phyloP scores from a whole-genome alignment of 2,329 filamentous ascomycete genomes.

The Cladosporium sp. region DNA sequence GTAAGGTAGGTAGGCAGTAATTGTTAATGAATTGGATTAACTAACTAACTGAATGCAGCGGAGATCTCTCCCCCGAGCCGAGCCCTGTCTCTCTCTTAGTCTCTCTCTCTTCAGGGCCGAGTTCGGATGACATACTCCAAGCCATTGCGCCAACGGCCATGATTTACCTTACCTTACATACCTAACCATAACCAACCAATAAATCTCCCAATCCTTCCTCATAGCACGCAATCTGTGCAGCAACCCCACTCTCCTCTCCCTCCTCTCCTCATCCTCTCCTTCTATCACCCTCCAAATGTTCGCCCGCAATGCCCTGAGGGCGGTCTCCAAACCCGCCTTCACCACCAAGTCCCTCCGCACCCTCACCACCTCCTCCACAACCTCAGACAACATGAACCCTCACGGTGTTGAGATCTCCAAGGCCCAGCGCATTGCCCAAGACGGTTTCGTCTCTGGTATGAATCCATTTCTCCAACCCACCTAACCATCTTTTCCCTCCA shows the following conservation, averaged over 20 bases:
- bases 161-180: neutral
- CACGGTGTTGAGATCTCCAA: slow-evolving; percentile 65
- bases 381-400: slow-evolving; percentile 26
- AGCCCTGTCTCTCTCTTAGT: too few relatives aligned
- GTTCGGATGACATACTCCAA: slow-evolving; percentile 4
- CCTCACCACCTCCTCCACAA: slow-evolving; percentile 19
- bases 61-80: neutral
- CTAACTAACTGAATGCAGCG: too few relatives aligned
- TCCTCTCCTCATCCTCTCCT: neutral
- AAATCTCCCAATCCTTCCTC: neutral
- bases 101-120: neutral
- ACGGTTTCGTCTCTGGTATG: slow-evolving; percentile 72
- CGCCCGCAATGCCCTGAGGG: slow-evolving; percentile 23
- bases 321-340: slow-evolving; percentile 19
- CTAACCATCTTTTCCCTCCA: slow-evolving; percentile 20
- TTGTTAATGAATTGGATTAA: neutral
- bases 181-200: too few relatives aligned
- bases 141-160: neutral
- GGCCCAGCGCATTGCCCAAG: slow-evolving; percentile 72
- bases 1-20: too few relatives aligned
- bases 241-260: neutral
- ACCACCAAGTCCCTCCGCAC: slow-evolving; percentile 20
- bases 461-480: slow-evolving; percentile 5
- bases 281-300: slow-evolving; percentile 17
- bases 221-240: slow-evolving; percentile 1